Evolutionary conservation across 1,284 basidiomycete genomes (phyloP).

Genomic region (Leccinum pachyderme): DNA sequence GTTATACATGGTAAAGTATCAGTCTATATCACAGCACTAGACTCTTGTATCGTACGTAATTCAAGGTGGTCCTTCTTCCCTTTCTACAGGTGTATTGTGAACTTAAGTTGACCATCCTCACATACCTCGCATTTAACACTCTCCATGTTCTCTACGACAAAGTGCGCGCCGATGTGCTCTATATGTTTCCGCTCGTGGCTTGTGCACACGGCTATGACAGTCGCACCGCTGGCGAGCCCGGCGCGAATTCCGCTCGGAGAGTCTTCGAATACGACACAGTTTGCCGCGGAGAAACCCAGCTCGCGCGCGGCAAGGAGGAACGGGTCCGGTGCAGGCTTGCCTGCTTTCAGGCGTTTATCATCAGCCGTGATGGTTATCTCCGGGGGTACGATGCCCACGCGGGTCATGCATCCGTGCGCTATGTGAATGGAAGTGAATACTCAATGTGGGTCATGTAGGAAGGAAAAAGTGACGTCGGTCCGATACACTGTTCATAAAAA

Average conservation of each 20-base stretch:
- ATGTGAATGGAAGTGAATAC: neutral
- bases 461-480: neutral
- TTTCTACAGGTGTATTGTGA: slow-evolving; percentile 30
- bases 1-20: neutral
- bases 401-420: slow-evolving; percentile 71
- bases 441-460: neutral
- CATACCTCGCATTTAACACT: slow-evolving; percentile 45
- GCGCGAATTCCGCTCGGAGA: slow-evolving; percentile 74
- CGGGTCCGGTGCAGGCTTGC: slow-evolving; percentile 71
- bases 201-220: slow-evolving; percentile 75
- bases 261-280: slow-evolving; percentile 74
- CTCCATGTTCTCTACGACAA: slow-evolving; percentile 61
- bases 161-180: slow-evolving; percentile 67
- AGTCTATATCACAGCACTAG: neutral
- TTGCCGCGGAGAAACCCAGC: slow-evolving; percentile 58
- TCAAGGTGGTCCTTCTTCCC: neutral
- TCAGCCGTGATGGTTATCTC: slow-evolving; percentile 77
- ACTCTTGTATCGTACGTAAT: neutral
- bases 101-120: slow-evolving; percentile 42
- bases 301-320: slow-evolving; percentile 75
- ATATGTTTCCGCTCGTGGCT: slow-evolving; percentile 57
- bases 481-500: neutral
- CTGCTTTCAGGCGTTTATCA: slow-evolving; percentile 65
- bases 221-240: slow-evolving; percentile 70
- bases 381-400: slow-evolving; percentile 72